phyloP scores from a whole-genome alignment of 805 yeast species.

The Candida sithepensis region DNA sequence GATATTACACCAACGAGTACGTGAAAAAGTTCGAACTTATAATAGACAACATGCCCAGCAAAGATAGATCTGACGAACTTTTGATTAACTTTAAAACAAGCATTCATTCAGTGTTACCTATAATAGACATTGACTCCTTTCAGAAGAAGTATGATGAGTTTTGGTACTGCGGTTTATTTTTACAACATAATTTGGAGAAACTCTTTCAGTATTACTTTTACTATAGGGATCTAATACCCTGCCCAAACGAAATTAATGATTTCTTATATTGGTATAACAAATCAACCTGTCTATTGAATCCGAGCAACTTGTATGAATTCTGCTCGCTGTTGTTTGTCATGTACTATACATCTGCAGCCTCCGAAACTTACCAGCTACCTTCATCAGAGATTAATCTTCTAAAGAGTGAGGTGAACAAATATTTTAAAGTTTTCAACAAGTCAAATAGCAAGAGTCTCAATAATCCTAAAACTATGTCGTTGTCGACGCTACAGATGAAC shows the following conservation, averaged over 20 bases:
- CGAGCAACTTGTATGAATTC: constrained; percentile 20
- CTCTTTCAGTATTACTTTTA: constrained; percentile 15
- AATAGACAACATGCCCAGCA: constrained; percentile 37
- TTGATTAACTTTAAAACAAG: constrained; percentile 45
- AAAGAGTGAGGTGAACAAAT: constrained; percentile 19
- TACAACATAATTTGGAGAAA: constrained; percentile 19
- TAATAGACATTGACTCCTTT: constrained; percentile 46
- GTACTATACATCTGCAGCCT: constrained; percentile 16
- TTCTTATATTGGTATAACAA: constrained; percentile 47
- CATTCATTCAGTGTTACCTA: constrained; percentile 54
- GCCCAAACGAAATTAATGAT: constrained; percentile 15
- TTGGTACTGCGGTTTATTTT: constrained; percentile 39
- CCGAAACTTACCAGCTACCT: constrained; percentile 12
- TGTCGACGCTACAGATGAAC: constrained; percentile 21
- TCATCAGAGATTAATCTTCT: constrained; percentile 3
- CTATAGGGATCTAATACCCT: constrained; percentile 7
- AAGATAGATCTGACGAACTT: constrained; percentile 46
- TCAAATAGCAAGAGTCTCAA: constrained; percentile 17
- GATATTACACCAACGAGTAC: constrained; percentile 1
- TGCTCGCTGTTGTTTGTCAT: constrained; percentile 19
- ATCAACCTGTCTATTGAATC: constrained; percentile 13
- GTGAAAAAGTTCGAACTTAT: constrained; percentile 35
- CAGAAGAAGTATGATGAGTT: constrained; percentile 37
- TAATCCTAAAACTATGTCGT: constrained; percentile 23
- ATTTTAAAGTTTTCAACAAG: constrained; percentile 14